These are phyloP conservation scores for Dispira simplex DNA, from an alignment of 192 early-diverging fungal genomes.

Conservation along the genomic window DNA sequence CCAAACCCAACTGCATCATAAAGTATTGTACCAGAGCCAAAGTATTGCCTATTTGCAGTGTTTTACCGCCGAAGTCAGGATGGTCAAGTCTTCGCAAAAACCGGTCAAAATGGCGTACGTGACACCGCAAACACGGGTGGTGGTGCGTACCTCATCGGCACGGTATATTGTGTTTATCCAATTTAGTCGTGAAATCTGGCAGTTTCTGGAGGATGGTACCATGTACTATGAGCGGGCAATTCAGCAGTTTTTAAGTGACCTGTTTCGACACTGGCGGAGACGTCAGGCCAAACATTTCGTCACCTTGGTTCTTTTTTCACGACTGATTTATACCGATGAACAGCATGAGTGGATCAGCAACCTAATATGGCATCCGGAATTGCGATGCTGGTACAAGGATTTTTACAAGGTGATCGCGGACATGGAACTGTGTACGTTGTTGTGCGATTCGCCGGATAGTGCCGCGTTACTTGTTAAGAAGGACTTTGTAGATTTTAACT, in stretches of 20 bases:
- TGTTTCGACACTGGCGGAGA: constrained; percentile 77
- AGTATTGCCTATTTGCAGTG: constrained; percentile 48
- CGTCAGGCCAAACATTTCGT: constrained; percentile 81
- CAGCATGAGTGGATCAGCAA: constrained; percentile 26
- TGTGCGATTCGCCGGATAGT: neutral
- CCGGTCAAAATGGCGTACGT: constrained; percentile 68
- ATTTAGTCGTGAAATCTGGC: constrained; percentile 96
- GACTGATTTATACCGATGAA: constrained; percentile 58
- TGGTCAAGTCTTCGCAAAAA: constrained; percentile 49
- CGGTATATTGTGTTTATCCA: constrained; percentile 92
- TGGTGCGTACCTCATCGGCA: constrained; percentile 88
- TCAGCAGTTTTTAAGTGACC: constrained; percentile 71
- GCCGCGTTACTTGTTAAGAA: neutral
- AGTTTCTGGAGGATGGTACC: constrained; percentile 95
- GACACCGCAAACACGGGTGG: constrained; percentile 57
- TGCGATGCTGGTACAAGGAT: constrained; percentile 65
- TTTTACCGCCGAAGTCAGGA: constrained; percentile 65
- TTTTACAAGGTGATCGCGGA: constrained; percentile 93
- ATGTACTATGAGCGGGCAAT: constrained; percentile 88
- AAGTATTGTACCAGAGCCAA: constrained; percentile 63
- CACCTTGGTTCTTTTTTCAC: constrained; percentile 87
- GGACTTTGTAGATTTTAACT: neutral
- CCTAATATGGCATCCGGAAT: constrained; percentile 28
- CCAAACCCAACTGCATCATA: constrained; percentile 45
- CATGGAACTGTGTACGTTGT: constrained; percentile 41